Evolutionary conservation across 768 basidiomycete genomes (phyloP).

Genomic region (Collybia nuda): DNA sequence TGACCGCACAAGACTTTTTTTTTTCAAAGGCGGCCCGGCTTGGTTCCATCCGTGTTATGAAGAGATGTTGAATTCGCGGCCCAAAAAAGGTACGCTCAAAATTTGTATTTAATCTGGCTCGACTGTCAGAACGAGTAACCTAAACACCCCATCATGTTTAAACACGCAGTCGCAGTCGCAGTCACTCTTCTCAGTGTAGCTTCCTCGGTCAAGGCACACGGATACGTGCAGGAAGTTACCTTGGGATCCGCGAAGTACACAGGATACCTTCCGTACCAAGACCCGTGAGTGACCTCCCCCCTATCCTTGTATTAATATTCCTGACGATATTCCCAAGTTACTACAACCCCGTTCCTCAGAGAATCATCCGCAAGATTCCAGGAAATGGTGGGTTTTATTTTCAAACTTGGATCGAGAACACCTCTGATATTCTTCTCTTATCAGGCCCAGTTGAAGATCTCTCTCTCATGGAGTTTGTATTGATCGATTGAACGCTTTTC

Average conservation of each 20-base stretch:
- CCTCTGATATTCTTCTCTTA: no score
- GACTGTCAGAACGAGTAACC: no score
- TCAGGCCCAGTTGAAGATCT: neutral
- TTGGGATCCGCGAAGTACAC: conserved; percentile 31
- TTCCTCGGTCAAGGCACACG: conserved; percentile 29
- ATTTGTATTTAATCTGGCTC: no score
- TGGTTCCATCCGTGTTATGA: no score
- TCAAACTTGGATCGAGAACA: no score
- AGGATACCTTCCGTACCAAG: conserved; percentile 36
- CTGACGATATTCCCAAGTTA: no score
- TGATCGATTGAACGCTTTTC: no score
- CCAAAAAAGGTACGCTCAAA: no score
- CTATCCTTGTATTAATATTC: no score
- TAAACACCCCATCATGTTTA: conserved; percentile 5
- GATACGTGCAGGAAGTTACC: conserved; percentile 39
- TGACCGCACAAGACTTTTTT: no score
- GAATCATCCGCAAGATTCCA: conserved; percentile 42
- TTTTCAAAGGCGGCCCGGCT: no score
- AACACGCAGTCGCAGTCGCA: conserved; percentile 2
- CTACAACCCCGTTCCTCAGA: conserved; percentile 29
- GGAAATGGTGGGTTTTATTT: conserved; percentile 30
- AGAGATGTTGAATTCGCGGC: neutral
- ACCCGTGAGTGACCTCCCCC: conserved; percentile 22
- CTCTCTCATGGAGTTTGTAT: neutral
- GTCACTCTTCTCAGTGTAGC: conserved; percentile 8